Base-by-base conservation (phyloP, 306 rosid genomes). In the Mucuna pruriens region DNA sequence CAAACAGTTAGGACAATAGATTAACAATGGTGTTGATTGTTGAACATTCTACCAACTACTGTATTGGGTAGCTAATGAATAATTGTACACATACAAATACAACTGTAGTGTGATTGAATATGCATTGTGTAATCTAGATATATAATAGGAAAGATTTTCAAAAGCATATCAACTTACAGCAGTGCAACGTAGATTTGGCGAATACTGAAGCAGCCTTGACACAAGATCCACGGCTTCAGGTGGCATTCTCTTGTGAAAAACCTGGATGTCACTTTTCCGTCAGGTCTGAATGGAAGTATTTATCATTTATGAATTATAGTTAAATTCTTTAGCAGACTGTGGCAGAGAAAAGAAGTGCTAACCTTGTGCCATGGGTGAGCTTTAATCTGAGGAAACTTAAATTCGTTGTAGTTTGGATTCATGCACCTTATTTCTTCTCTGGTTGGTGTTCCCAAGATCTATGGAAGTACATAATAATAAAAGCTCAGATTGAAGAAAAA, bases 311-410 rank as follows among this genome's bases (percentile, higher is more conserved):
- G 46, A 51, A 46, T 63, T 25, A 52, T 17, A 36, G 57, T n/a
- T n/a, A n/a, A 31, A 17, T 40, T 8, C 19, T 6, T 51, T 16
- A 6, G 19, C 16, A 31, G 62, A 38, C 33, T 40, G 25, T 26
- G 16, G 17, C 7, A 17, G 38, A 3, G n/a, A 10, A 58, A 74
- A 57, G 65, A 13, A 44, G 58, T 38, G 40, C 86, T 55, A 82
- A 92, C 97, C 98, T 94, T 94, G 85, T 94, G 98, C 98, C 97
- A 94, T 0, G 98, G 98, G 80, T 94, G 98, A 9, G 94, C 97
- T 87, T 94, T 94, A 71, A 94, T 94, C 80, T 94, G 98, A 81
- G 97, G 98, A 83, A 94, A 94, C 89, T 90, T 94, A 64, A 87
- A 94, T 72, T 94, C 97, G 1, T 88, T 90, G 86, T 94, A 94